Evolutionary conservation across 2,329 filamentous ascomycete genomes (phyloP).

Genomic region (Ascochyta koolunga): DNA sequence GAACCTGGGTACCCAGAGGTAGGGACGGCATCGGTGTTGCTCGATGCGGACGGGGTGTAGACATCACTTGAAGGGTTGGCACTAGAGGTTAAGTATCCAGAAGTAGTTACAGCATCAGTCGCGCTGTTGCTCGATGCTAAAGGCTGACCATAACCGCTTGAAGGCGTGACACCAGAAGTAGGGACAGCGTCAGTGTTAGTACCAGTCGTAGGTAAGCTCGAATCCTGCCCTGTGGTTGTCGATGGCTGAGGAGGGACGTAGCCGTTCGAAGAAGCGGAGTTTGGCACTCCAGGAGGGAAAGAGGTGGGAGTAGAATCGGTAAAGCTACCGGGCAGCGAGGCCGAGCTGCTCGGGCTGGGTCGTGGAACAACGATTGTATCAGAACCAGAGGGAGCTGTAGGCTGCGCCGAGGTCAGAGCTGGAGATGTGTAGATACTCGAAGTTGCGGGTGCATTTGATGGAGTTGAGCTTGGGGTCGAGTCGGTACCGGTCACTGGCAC

Average conservation of each 20-base stretch:
- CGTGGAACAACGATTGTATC: background rate
- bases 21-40: constrained; percentile 3
- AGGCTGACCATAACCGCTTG: constrained; percentile 5
- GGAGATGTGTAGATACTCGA: background rate
- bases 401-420: constrained; percentile 1
- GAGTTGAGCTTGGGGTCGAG: background rate
- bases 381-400: background rate
- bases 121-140: constrained; percentile 11
- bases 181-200: constrained; percentile 5
- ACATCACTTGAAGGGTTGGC: background rate
- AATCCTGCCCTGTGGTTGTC: constrained; percentile 8
- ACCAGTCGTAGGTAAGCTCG: background rate
- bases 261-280: constrained; percentile 1
- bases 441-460: background rate
- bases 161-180: constrained; percentile 2
- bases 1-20: background rate
- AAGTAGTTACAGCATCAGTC: constrained; percentile 13
- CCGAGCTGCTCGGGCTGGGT: background rate
- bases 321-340: constrained; percentile 4
- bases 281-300: constrained; percentile 2
- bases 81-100: background rate
- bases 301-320: constrained; percentile 17
- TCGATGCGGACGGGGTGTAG: background rate
- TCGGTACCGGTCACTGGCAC: background rate
- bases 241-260: constrained; percentile 13